Base-by-base conservation (phyloP, 2,329 filamentous ascomycete species). In the Colletotrichum simmondsii region DNA sequence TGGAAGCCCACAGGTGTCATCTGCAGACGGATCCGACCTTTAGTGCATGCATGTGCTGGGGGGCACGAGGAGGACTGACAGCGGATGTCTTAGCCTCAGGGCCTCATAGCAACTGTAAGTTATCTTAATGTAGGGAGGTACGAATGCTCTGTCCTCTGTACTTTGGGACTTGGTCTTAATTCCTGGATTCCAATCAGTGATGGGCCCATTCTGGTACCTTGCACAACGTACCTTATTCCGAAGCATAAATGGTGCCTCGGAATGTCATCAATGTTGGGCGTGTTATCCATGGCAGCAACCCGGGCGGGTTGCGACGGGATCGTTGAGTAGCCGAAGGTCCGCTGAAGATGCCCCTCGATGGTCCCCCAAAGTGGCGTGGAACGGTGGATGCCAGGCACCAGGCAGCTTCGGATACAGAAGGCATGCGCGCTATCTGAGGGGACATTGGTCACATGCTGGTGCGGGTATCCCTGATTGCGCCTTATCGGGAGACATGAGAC, bases 11-110 rank as follows among this genome's bases (percentile, higher is more conserved):
- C 42, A 49, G 71, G 71, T 73, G 71, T 73, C 71, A 73, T 73
- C 66, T 73, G 71, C 66, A 73, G 66, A 71, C 71, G 66, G 71
- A 73, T 57, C 71, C 66, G 61, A 62, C 71, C 66, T 73, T 73
- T 49, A 73, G 66, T 71, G 66, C 66, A 65, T 73, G 66, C 71
- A 73, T 73, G 46, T 69, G 56, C 67, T 69, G 60, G 61, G 71
- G 65, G 28, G 65, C 53, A 32, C 32, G 24, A 61, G 52, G 59
- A n/a, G 53, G 61, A 61, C 71, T 71, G 60, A 66, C 66, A 54
- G 35, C 19, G 26, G 37, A 52, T 54, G 52, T 37, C 28, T 58
- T 46, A 22, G 65, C 24, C 24, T 42, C 46, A 37, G n/a, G 26
- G n/a, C 35, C 4, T 42, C 2, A 16, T 19, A 42, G 37, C 16